phyloP scores from a whole-genome alignment of 139 green algal genomes.

The Closterium sp. region DNA sequence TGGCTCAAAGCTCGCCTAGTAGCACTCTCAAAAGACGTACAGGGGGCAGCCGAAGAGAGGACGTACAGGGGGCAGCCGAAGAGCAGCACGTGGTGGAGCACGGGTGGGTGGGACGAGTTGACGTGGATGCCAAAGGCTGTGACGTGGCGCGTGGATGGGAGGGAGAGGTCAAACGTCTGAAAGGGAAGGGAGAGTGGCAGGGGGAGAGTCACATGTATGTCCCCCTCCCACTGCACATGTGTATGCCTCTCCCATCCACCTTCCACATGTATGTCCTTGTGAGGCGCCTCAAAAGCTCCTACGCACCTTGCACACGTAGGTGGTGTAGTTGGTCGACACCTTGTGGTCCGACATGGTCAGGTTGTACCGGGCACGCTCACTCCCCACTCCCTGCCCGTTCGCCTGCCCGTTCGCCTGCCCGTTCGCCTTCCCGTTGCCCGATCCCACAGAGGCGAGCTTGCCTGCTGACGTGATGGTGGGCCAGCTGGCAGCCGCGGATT shows the following conservation, averaged over 20 bases:
- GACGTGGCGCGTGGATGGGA: too few relatives aligned
- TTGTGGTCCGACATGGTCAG: background rate
- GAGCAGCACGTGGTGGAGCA: too few relatives aligned
- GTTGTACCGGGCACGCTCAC: background rate
- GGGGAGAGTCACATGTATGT: background rate
- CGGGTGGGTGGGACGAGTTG: too few relatives aligned
- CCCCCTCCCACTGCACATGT: too few relatives aligned
- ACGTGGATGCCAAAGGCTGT: too few relatives aligned
- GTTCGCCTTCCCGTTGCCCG: background rate
- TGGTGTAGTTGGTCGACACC: background rate
- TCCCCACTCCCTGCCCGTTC: background rate
- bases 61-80: too few relatives aligned
- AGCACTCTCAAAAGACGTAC: too few relatives aligned
- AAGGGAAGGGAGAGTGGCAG: background rate
- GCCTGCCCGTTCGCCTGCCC: background rate
- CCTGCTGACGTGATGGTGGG: background rate
- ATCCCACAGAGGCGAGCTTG: background rate
- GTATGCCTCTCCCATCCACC: background rate
- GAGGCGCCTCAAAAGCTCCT: too few relatives aligned
- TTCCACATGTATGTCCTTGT: too few relatives aligned
- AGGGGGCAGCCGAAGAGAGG: too few relatives aligned
- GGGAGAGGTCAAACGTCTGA: background rate
- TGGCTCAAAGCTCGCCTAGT: too few relatives aligned
- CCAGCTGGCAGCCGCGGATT: background rate
- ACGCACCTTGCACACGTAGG: too few relatives aligned